A percentile compares a stretch with the other conserved stretches of the same genome.
phyloP scores from a whole-genome alignment of 495 filamentous ascomycete species.

The Xylaria acuta region DNA sequence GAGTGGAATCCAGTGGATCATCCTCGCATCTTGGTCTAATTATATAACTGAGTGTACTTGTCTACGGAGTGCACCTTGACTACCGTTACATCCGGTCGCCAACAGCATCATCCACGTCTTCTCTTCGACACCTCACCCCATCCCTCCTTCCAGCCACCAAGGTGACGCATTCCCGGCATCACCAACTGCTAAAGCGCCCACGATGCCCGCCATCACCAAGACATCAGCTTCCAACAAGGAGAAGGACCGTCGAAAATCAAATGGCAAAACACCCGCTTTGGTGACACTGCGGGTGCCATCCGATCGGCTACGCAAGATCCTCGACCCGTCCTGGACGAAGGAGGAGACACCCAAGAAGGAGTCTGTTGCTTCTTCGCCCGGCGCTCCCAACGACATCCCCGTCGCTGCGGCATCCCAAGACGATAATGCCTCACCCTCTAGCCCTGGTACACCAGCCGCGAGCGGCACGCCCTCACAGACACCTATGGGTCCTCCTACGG shows the following conservation, averaged over 20 bases:
- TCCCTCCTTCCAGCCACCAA: constrained; percentile 8
- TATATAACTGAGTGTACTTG: constrained; percentile 34
- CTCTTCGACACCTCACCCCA: constrained; percentile 23
- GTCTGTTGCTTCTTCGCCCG: constrained; percentile 34
- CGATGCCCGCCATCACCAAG: constrained; percentile 53
- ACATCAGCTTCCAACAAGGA: constrained; percentile 49
- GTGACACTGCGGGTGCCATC: constrained; percentile 49
- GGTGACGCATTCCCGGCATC: constrained; percentile 22
- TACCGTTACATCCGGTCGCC: constrained; percentile 14
- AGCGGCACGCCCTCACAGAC: constrained; percentile 50
- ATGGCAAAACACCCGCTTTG: constrained; percentile 37
- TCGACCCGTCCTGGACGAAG: constrained; percentile 50
- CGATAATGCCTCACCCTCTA: constrained; percentile 58
- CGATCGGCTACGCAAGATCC: constrained; percentile 49
- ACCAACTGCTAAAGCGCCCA: constrained; percentile 32
- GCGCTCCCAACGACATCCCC: constrained; percentile 30
- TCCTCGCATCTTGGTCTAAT: constrained; percentile 35
- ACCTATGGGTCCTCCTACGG: constrained; percentile 60
- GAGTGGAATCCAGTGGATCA: constrained; percentile 35
- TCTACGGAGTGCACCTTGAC: constrained; percentile 15
- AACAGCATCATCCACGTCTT: constrained; percentile 24
- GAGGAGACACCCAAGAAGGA: constrained; percentile 51
- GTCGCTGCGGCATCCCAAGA: constrained; percentile 38
- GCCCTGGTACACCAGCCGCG: constrained; percentile 51
- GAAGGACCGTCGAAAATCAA: constrained; percentile 57